Conservation (phyloP, 2,329 filamentous ascomycete species). For the Trichoderma citrinoviride region DNA sequence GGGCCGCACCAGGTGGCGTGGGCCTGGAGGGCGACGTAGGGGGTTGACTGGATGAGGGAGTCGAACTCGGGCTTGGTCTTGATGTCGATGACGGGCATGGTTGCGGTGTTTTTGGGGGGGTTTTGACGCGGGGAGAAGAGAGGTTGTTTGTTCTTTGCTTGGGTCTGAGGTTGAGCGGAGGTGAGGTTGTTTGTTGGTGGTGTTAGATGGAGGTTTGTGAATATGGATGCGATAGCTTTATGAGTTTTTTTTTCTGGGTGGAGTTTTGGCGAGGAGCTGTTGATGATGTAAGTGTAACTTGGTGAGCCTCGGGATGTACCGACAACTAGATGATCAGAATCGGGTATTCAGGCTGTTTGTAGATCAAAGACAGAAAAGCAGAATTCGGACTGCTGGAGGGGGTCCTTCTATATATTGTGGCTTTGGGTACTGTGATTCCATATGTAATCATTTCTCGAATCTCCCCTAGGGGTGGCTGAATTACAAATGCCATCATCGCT, state of each 20-base stretch:
- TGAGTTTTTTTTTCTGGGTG: not conserved
- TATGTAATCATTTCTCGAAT: not conserved
- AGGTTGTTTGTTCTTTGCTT: constrained; percentile 4
- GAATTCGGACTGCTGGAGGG: too few species aligned
- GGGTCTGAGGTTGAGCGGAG: not conserved
- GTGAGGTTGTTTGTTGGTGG: not conserved
- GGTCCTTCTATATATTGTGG: too few species aligned
- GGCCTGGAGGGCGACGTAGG: constrained; percentile 56
- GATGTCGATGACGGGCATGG: constrained; percentile 37
- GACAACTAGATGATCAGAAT: too few species aligned
- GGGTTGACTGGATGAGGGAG: constrained; percentile 46
- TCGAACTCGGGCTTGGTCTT: constrained; percentile 47
- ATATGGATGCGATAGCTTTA: not conserved
- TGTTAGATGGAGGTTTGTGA: not conserved
- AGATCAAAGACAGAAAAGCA: too few species aligned
- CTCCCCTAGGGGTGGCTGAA: not conserved
- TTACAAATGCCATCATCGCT: constrained; percentile 18
- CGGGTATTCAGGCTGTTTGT: too few species aligned
- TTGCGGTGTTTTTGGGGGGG: constrained; percentile 13
- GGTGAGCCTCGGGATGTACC: too few species aligned
- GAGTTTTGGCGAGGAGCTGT: too few species aligned
- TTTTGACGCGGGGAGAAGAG: not conserved
- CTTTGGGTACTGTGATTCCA: not conserved
- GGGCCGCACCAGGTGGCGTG: constrained; percentile 60
- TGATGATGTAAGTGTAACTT: too few species aligned